Evolutionary conservation across 2,329 filamentous ascomycete species (phyloP).

Genomic region (Paraphoma chrysanthemicola): DNA sequence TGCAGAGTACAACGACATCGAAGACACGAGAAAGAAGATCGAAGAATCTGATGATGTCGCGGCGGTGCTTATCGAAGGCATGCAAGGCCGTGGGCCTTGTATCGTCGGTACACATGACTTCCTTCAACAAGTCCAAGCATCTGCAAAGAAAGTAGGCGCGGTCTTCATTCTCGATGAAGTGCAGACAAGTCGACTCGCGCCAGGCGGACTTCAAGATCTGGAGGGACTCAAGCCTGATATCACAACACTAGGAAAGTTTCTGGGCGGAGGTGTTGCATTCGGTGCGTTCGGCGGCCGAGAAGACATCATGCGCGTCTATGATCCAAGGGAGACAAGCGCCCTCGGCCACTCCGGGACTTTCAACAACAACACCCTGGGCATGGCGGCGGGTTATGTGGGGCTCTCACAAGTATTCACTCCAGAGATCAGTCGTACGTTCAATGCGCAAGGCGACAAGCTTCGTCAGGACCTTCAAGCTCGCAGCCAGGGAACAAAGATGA

Average conservation of each 20-base stretch:
- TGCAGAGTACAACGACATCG: constrained; percentile 67
- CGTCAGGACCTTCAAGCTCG: constrained; percentile 31
- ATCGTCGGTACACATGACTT: constrained; percentile 61
- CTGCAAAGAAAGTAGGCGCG: constrained; percentile 58
- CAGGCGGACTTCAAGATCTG: constrained; percentile 26
- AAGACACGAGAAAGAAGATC: constrained; percentile 55
- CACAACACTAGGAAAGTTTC: constrained; percentile 70
- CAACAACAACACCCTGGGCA: constrained; percentile 71
- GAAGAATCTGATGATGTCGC: constrained; percentile 56
- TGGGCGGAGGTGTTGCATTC: constrained; percentile 71
- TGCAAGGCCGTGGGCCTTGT: constrained; percentile 70
- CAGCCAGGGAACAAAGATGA: constrained; percentile 43
- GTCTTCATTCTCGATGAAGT: constrained; percentile 74
- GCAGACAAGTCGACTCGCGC: constrained; percentile 31
- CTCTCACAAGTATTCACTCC: constrained; percentile 47
- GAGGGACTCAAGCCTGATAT: constrained; percentile 46
- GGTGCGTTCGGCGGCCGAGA: constrained; percentile 69
- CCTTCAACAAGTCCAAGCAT: constrained; percentile 57
- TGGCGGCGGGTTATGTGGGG: constrained; percentile 60
- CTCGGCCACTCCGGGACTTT: constrained; percentile 69
- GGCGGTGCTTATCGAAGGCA: constrained; percentile 70
- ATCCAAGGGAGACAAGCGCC: constrained; percentile 52
- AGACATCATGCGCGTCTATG: constrained; percentile 66
- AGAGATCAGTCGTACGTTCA: constrained; percentile 35
- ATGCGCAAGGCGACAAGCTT: constrained; percentile 41